Evolutionary conservation across 192 early-diverging fungal species (phyloP).

Genomic region (Coemansia sp.): DNA sequence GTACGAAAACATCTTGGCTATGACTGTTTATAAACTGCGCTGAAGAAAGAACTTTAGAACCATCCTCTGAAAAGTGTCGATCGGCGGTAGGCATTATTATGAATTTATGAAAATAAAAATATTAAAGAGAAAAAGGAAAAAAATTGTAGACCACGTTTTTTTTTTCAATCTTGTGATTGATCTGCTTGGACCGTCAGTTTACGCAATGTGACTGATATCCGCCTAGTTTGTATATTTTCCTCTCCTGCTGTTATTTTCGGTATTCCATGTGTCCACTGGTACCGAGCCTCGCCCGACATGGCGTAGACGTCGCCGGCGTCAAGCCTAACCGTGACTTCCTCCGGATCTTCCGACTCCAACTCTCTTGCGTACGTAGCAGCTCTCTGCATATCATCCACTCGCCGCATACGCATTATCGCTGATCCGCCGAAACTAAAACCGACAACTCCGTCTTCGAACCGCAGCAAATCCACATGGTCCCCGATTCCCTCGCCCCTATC

Average conservation of each 20-base stretch:
- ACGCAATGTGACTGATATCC: slow-evolving; percentile 48
- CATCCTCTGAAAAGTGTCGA: not conserved
- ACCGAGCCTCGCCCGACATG: slow-evolving; percentile 57
- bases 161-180: not conserved
- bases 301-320: slow-evolving; percentile 54
- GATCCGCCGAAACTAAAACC: slow-evolving; percentile 51
- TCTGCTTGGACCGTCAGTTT: slow-evolving; percentile 15
- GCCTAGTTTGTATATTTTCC: slow-evolving; percentile 11
- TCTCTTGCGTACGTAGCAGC: slow-evolving; percentile 22
- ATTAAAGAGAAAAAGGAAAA: not conserved
- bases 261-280: slow-evolving; percentile 60
- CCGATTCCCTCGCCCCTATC: slow-evolving; percentile 57
- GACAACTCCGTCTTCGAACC: slow-evolving; percentile 60
- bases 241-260: slow-evolving; percentile 23
- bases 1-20: slow-evolving; percentile 66
- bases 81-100: slow-evolving; percentile 26
- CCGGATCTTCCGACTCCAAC: not conserved
- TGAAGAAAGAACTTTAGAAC: slow-evolving; percentile 39
- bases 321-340: slow-evolving; percentile 25
- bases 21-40: slow-evolving; percentile 50
- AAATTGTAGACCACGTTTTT: slow-evolving; percentile 8
- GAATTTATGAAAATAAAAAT: slow-evolving; percentile 1
- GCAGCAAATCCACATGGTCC: slow-evolving; percentile 59
- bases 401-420: slow-evolving; percentile 49
- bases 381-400: slow-evolving; percentile 2